These are phyloP conservation scores for Apiotrichum akiyoshidainum DNA, from an alignment of 1,284 basidiomycete genomes.

Conservation along the genomic window DNA sequence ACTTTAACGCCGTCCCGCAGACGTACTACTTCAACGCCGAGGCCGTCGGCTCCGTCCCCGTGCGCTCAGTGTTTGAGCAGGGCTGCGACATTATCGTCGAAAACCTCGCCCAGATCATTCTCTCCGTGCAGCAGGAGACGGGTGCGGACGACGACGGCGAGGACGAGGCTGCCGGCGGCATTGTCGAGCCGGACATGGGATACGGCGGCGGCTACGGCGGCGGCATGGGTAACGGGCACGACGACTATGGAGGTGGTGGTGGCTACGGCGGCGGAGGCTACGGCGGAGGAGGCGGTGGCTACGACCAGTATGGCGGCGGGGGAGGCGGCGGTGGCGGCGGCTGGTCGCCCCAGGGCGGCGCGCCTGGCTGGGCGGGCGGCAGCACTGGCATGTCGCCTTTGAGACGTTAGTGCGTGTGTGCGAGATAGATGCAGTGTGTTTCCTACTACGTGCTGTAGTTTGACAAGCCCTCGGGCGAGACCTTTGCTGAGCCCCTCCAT, in stretches of 20 bases:
- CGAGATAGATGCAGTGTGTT: too few relatives aligned
- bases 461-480: too few relatives aligned
- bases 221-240: slow-evolving; percentile 14
- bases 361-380: slow-evolving; percentile 16
- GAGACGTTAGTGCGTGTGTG: slow-evolving; percentile 19
- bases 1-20: slow-evolving; percentile 78
- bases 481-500: too few relatives aligned
- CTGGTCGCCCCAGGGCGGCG: slow-evolving; percentile 15
- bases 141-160: slow-evolving; percentile 41
- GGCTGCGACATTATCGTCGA: slow-evolving; percentile 75
- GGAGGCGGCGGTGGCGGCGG: slow-evolving; percentile 17
- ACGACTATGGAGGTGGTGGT: slow-evolving; percentile 9
- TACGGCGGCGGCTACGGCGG: slow-evolving; percentile 13
- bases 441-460: too few relatives aligned
- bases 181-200: slow-evolving; percentile 29
- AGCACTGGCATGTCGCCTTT: slow-evolving; percentile 43
- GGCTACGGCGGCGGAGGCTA: slow-evolving; percentile 6
- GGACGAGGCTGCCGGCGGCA: slow-evolving; percentile 27
- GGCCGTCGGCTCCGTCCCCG: slow-evolving; percentile 80
- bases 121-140: slow-evolving; percentile 50
- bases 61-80: slow-evolving; percentile 82
- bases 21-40: slow-evolving; percentile 91
- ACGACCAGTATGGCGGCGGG: slow-evolving; percentile 19
- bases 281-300: slow-evolving; percentile 22
- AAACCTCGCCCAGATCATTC: slow-evolving; percentile 74